Conservation (phyloP, 768 basidiomycete genomes). For the Krasilnikovozyma curviuscula region DNA sequence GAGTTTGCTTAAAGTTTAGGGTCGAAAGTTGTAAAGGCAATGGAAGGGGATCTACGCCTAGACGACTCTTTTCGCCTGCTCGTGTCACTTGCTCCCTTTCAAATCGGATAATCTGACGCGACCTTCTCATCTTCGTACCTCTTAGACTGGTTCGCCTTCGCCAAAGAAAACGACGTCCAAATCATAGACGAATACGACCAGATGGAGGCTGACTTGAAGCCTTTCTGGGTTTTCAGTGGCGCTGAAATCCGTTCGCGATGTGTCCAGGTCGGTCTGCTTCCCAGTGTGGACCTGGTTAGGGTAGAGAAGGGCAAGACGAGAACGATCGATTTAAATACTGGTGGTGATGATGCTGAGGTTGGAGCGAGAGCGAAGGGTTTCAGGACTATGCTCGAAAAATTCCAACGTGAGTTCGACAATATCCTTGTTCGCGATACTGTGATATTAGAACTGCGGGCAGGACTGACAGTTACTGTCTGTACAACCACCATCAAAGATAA, state of each 20-base stretch:
- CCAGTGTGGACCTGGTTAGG: conserved; percentile 74
- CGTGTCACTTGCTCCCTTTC: too few relatives aligned
- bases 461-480: background rate
- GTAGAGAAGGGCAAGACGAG: conserved; percentile 43
- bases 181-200: conserved; percentile 74
- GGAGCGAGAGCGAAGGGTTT: conserved; percentile 64
- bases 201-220: conserved; percentile 56
- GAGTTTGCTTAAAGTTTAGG: too few relatives aligned
- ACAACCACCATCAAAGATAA: conserved; percentile 24
- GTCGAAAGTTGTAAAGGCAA: too few relatives aligned
- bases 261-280: conserved; percentile 49
- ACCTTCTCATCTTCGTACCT: background rate
- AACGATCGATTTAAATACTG: conserved; percentile 39
- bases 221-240: conserved; percentile 60
- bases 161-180: conserved; percentile 46
- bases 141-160: conserved; percentile 41
- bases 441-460: background rate
- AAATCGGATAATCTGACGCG: too few relatives aligned
- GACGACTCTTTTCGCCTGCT: too few relatives aligned
- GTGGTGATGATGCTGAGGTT: conserved; percentile 45
- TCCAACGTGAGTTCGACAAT: conserved; percentile 26
- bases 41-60: too few relatives aligned
- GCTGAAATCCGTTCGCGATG: conserved; percentile 47
- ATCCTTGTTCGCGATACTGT: background rate
- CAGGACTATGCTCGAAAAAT: conserved; percentile 50